Base-by-base conservation (phyloP, 2,329 filamentous ascomycete species). In the Chalaropsis thielavioides region DNA sequence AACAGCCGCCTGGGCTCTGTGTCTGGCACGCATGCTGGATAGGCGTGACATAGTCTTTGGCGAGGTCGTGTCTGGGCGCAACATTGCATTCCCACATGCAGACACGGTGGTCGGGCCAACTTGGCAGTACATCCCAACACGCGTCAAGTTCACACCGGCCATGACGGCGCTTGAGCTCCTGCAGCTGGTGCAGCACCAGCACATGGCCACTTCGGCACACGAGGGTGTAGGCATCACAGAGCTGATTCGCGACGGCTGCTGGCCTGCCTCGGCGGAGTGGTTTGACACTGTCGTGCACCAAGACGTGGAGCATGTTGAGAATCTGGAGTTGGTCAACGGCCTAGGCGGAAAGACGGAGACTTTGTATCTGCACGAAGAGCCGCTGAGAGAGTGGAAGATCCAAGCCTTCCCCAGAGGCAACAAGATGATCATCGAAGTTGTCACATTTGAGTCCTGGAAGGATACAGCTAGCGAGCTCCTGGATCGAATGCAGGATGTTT, bases 1-100 rank as follows among this genome's bases (percentile, higher is more conserved):
- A n/a, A 85, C 85, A 0, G 83, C 84, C 0, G 83, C 83, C 0
- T 88, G 85, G 85, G 82, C 84, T 0, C 72, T 87, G 7, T 81
- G 81, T 19, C 79, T 88, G 1, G 81, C 85, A 1, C 80, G 79
- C 3, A 78, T 81, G 11, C 77, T 81, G 0, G 71, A 72, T 1
- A 72, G 75, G 17, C 75, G 75, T 1, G 84, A 88, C 70, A 81
- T 88, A 44, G 78, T 83, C 8, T 88, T 88, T 68, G 84, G 84
- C 35, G 82, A 85, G 69, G 85, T 87, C 0, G 83, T 85, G 51
- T 84, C 80, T 66, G 85, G 86, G 0, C 80, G 85, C 59, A 84
- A 83, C 70, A 79, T 82, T 19, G 81, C 80, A 65, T 75, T 84
- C 0, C 40, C 64, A 2, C 67, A 67, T 43, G 79, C 80, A 22